Evolutionary conservation across 495 filamentous ascomycete genomes (phyloP), one percentile per base, ranked within the genome.

Genomic region (Penicillium argentinense): DNA sequence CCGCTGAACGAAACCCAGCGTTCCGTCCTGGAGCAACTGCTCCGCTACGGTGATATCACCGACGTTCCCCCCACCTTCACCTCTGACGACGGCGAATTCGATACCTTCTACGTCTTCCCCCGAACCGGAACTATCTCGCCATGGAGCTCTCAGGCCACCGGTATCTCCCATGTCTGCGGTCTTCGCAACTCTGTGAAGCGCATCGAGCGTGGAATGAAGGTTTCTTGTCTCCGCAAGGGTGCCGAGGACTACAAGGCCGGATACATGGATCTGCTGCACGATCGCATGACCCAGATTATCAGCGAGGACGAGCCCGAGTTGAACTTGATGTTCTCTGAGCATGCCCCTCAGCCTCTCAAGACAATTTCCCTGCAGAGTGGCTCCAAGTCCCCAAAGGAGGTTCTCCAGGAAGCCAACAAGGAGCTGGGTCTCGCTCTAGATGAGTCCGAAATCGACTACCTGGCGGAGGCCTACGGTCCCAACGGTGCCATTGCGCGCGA

Each of bases 81-180:
- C 60, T 47, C 57, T 45, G 63, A 64, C 21, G 64, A 73, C 38
- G 75, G 70, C 9, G 38, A 62, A 24, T 72, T 63, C 25, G 69
- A 79, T 48, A 71, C 78, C 17, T 81, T 82, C 61, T 89, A 89
- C 59, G 76, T 97, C 36, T 80, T 78, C 26, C 93, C 92, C 9
- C 80, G 93, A 39, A 76, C 74, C 22, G 84, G 83, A 29, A 96
- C 91, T 26, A 90, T 95, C 51, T 96, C 90, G 27, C 93, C 93
- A 67, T 98, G 93, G 93, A 96, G 88, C 63, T 95, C 91, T 39
- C 89, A 96, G 60, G 93, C 92, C 27, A 96, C 92, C 27, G 89
- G 82, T 57, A 96, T 97, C 63, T 84, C 91, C 27, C 81, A 91
- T 45, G 91, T 96, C n/a, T 97, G 91, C 64, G 90, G 87, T 16